phyloP scores from a whole-genome alignment of 1,284 basidiomycete genomes.

The Meira miltonrushii region DNA sequence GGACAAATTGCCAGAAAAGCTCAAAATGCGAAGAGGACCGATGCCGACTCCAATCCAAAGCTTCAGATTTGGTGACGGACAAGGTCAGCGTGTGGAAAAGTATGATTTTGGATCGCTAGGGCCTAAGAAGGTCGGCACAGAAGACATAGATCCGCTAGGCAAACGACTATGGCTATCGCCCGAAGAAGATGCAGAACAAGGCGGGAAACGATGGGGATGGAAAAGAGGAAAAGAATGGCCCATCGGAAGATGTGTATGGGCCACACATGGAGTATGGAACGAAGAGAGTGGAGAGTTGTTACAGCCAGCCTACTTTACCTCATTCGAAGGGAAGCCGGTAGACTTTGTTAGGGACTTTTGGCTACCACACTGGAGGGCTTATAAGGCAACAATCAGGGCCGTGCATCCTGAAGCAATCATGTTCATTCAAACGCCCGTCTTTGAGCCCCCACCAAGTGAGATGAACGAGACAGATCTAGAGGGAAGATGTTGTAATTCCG shows the following conservation, averaged over 20 bases:
- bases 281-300: slow-evolving; percentile 64
- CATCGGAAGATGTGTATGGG: slow-evolving; percentile 81
- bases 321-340: slow-evolving; percentile 18
- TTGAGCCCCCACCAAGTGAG: slow-evolving; percentile 66
- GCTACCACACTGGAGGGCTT: slow-evolving; percentile 69
- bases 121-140: slow-evolving; percentile 66
- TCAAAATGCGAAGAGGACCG: slow-evolving; percentile 68
- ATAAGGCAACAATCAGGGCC: slow-evolving; percentile 63
- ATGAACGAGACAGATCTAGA: slow-evolving; percentile 61
- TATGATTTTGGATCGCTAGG: slow-evolving; percentile 78
- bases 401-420: slow-evolving; percentile 79
- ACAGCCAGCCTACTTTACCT: slow-evolving; percentile 70
- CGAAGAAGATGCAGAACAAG: slow-evolving; percentile 28
- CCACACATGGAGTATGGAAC: slow-evolving; percentile 89
- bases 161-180: slow-evolving; percentile 40
- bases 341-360: slow-evolving; percentile 79
- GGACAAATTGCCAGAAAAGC: slow-evolving; percentile 43
- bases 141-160: slow-evolving; percentile 79
- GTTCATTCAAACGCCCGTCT: slow-evolving; percentile 89
- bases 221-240: slow-evolving; percentile 69
- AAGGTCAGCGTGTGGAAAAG: slow-evolving; percentile 74
- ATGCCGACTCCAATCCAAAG: slow-evolving; percentile 79
- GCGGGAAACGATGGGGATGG: slow-evolving; percentile 67
- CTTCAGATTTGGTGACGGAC: slow-evolving; percentile 80
- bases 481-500: slow-evolving; percentile 71